phyloP scores from a whole-genome alignment of 2,329 filamentous ascomycete species.

The Ascochyta rabiei region DNA sequence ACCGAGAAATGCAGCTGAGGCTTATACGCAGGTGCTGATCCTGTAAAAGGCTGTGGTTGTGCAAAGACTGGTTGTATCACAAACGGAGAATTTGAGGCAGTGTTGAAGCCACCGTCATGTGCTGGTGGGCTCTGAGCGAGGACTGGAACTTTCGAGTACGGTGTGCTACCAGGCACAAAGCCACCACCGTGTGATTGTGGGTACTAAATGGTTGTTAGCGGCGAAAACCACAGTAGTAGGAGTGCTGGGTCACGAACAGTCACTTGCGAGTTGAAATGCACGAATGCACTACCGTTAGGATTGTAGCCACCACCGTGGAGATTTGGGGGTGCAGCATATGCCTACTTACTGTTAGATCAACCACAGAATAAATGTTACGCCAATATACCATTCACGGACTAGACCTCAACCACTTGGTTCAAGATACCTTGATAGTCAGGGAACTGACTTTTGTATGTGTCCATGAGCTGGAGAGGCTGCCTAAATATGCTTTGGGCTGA shows the following conservation, averaged over 20 bases:
- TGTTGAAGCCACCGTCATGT: conserved; percentile 25
- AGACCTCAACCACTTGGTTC: background rate
- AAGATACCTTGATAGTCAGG: background rate
- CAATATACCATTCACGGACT: conserved; percentile 24
- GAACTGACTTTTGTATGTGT: background rate
- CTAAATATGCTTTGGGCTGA: background rate
- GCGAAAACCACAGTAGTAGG: background rate
- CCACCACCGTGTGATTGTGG: conserved; percentile 6
- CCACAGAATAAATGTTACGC: background rate
- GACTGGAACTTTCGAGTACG: background rate
- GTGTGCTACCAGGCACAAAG: background rate
- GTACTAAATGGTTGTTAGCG: background rate
- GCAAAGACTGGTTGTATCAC: conserved; percentile 5
- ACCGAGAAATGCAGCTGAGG: conserved; percentile 13
- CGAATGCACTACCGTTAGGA: conserved; percentile 21
- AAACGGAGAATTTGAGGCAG: conserved; percentile 22
- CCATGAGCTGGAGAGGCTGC: background rate
- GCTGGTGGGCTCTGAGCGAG: background rate
- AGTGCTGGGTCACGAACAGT: conserved; percentile 1
- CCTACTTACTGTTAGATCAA: conserved; percentile 20
- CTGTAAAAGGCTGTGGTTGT: conserved; percentile 15
- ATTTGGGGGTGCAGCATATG: conserved; percentile 20
- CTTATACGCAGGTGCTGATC: conserved; percentile 15
- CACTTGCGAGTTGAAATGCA: conserved; percentile 5
- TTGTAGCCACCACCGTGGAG: conserved; percentile 33